Evolutionary conservation across 257 asterid genomes (phyloP), one percentile per base, ranked within the genome.

Genomic region (Capsicum baccatum): DNA sequence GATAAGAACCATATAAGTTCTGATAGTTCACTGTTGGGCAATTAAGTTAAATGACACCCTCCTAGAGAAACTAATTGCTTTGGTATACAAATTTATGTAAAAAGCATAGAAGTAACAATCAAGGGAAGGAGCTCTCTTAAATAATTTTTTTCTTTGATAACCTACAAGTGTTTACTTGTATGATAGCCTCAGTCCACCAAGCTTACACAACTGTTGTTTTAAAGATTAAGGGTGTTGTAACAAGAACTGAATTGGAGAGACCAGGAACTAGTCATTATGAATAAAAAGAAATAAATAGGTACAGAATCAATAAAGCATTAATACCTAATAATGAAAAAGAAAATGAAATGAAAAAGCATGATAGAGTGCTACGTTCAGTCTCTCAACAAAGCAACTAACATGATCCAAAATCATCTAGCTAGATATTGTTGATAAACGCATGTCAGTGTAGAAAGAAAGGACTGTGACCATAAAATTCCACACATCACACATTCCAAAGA

Each of bases 321-420:
- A 19, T 2, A 52, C 15, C 14, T 8, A 26, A 76, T 21, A 44
- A 42, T n/a, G 33, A 76, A 54, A 76, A 76, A 55, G 54, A 54
- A 76, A 76, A 55, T n/a, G 33, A 76, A 44, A 42, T n/a, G 33
- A 76, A 54, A 76, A 76, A 55, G 54, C 5, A 33, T 9, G 63
- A 13, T 33, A 52, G 26, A 52, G 39, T 14, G 2, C 15, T 7
- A 26, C 1, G 4, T 52, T 74, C 26, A 50, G 44, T 26, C 33
- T 74, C 80, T 74, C 60, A 13, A 63, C 52, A 74, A 74, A 74
- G 81, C 44, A 19, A 74, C 81, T 17, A 50, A 50, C 39, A 74
- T 3, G 42, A 74, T 74, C 14, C 81, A 74, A 74, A 48, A 48
- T 74, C 47, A 26, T 9, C 64, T 26, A 64, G 64, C 48, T 14